A percentile compares a stretch with the other conserved stretches of the same genome.
Conservation (phyloP, 2,329 filamentous ascomycete genomes). For the Fusarium nanum region DNA sequence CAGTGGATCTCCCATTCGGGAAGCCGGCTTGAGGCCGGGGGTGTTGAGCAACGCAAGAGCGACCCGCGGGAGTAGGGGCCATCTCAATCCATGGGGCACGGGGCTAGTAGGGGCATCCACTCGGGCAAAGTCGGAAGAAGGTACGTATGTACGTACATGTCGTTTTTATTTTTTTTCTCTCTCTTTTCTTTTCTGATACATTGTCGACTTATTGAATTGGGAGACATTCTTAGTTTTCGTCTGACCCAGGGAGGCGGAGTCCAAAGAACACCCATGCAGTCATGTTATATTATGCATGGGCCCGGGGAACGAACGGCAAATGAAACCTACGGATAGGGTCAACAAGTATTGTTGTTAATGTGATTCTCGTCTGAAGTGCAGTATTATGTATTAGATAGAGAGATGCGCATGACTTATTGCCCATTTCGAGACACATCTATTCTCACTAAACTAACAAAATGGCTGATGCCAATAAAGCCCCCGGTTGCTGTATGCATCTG, state of each 20-base stretch:
- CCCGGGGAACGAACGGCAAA: constrained; percentile 14
- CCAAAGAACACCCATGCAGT: background rate
- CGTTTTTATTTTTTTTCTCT: background rate
- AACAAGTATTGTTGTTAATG: constrained; percentile 8
- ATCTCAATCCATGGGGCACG: constrained; percentile 17
- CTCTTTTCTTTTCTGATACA: constrained; percentile 8
- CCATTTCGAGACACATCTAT: constrained; percentile 12
- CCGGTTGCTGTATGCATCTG: constrained; percentile 12
- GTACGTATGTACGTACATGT: background rate
- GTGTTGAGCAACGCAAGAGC: constrained; percentile 25
- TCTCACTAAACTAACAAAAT: constrained; percentile 3
- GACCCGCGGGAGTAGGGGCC: constrained; percentile 37
- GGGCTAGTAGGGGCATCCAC: constrained; percentile 38
- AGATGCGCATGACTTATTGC: constrained; percentile 24
- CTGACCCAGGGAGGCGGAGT: constrained; percentile 38
- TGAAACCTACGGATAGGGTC: constrained; percentile 7
- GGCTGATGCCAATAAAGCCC: constrained; percentile 28
- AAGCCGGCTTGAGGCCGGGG: constrained; percentile 26
- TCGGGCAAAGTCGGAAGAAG: constrained; percentile 44
- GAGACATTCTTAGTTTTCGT: constrained; percentile 40
- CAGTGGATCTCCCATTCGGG: constrained; percentile 25
- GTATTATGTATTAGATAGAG: constrained; percentile 9
- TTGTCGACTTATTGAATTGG: constrained; percentile 29
- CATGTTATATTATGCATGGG: background rate
- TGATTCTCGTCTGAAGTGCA: constrained; percentile 5